A percentile compares a stretch with the other conserved stretches of the same genome.
Evolutionary conservation across 345 rosid genomes (phyloP).

Genomic region (Noccaea caerulescens): DNA sequence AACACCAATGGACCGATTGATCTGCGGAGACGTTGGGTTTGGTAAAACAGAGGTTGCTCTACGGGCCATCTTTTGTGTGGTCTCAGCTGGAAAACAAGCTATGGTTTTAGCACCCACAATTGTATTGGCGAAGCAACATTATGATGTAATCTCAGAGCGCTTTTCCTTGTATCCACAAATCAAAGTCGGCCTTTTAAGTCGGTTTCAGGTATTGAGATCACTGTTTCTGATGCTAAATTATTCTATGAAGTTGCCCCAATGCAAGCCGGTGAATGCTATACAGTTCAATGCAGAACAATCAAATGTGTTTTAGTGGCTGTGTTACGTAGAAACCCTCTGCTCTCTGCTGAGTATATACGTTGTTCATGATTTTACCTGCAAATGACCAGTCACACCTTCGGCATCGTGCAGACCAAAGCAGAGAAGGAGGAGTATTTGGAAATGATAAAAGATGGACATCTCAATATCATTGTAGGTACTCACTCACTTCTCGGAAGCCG

Average conservation of each 20-base stretch:
- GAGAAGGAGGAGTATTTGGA: conserved; percentile 71
- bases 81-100: conserved; percentile 91
- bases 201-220: conserved; percentile 77
- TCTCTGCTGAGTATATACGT: conserved; percentile 16
- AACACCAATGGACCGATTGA: conserved; percentile 96
- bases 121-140: conserved; percentile 96
- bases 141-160: conserved; percentile 78
- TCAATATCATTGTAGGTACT: conserved; percentile 89
- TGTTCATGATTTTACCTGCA: conserved; percentile 25
- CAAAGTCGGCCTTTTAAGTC: conserved; percentile 84
- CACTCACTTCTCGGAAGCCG: conserved; percentile 97
- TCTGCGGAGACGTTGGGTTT: conserved; percentile 98
- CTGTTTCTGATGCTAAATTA: conserved; percentile 16
- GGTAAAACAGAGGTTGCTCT: conserved; percentile 98
- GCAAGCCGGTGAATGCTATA: conserved; percentile 2
- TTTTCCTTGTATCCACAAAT: conserved; percentile 65
- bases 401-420: conserved; percentile 68
- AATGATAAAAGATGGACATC: conserved; percentile 78
- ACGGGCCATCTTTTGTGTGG: conserved; percentile 86
- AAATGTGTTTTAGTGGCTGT: conserved; percentile 5
- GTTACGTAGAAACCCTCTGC: conserved; percentile 19
- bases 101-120: conserved; percentile 97
- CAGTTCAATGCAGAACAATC: conserved; percentile 21
- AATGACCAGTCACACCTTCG: conserved; percentile 38
- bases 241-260: conserved; percentile 21